Evolutionary conservation across 2,329 filamentous ascomycete species (phyloP).

Genomic region (Raffaelea ambrosiae): DNA sequence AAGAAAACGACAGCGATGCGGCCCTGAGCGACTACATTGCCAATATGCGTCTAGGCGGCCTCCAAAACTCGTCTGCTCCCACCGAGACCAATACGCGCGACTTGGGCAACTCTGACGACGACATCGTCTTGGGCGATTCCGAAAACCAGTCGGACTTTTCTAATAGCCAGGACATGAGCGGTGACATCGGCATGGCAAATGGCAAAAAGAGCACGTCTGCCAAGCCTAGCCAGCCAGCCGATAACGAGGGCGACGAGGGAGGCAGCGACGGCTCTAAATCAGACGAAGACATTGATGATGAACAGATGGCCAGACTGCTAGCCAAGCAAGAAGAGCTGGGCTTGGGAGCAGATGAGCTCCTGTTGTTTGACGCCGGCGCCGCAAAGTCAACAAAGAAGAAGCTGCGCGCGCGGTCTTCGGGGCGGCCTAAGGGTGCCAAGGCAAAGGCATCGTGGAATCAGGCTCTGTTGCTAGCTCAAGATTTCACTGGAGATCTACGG

Average conservation of each 20-base stretch:
- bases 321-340: slow-evolving; percentile 57
- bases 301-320: slow-evolving; percentile 51
- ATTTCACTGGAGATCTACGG: neutral
- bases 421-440: neutral
- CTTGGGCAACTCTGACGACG: slow-evolving; percentile 34
- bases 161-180: neutral
- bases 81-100: slow-evolving; percentile 26
- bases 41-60: slow-evolving; percentile 46
- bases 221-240: no score
- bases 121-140: slow-evolving; percentile 18
- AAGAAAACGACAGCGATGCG: slow-evolving; percentile 36
- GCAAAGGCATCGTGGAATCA: neutral
- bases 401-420: neutral
- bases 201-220: no score
- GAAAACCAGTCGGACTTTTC: neutral
- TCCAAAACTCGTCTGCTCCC: slow-evolving; percentile 16
- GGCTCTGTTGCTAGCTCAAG: neutral
- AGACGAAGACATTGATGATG: slow-evolving; percentile 38
- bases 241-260: slow-evolving; percentile 24
- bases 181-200: slow-evolving; percentile 16
- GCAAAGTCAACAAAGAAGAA: slow-evolving; percentile 6
- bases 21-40: slow-evolving; percentile 62
- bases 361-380: slow-evolving; percentile 41
- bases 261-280: slow-evolving; percentile 1
- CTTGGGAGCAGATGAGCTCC: slow-evolving; percentile 46